Conservation (phyloP, 148 eudicot species). For the Amaranthus palmeri region DNA sequence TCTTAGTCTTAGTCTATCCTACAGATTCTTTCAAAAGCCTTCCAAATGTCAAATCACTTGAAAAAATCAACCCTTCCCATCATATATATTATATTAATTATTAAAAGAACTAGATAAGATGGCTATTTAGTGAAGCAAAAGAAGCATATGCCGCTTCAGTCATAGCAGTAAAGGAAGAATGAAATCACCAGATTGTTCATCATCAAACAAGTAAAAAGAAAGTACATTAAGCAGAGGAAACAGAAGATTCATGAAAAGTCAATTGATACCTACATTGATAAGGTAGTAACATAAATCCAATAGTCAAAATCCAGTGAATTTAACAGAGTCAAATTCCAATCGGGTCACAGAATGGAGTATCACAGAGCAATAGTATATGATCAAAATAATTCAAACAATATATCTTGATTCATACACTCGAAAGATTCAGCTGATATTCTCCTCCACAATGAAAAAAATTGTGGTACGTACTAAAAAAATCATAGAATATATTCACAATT, state of each 20-base stretch:
- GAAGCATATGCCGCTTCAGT: neutral
- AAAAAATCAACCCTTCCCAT: too few relatives aligned
- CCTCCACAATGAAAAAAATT: neutral
- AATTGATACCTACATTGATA: neutral
- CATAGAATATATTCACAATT: neutral
- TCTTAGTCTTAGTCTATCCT: too few relatives aligned
- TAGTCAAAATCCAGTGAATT: neutral
- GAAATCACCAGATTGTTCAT: too few relatives aligned
- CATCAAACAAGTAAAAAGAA: too few relatives aligned
- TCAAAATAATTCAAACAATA: neutral
- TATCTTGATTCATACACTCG: neutral
- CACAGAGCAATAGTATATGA: neutral
- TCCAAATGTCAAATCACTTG: too few relatives aligned
- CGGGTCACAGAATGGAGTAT: neutral
- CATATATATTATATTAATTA: too few relatives aligned
- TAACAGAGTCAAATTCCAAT: neutral
- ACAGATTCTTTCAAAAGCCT: too few relatives aligned
- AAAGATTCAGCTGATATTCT: neutral
- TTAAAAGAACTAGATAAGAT: neutral
- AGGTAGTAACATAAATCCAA: neutral
- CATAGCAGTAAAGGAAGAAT: neutral
- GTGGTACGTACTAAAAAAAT: too few relatives aligned
- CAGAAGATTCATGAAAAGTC: neutral
- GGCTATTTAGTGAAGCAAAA: neutral
- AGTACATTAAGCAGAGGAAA: neutral